Conservation (phyloP, 176 grass and related monocot species). For the Rhynchospora tenuis region DNA sequence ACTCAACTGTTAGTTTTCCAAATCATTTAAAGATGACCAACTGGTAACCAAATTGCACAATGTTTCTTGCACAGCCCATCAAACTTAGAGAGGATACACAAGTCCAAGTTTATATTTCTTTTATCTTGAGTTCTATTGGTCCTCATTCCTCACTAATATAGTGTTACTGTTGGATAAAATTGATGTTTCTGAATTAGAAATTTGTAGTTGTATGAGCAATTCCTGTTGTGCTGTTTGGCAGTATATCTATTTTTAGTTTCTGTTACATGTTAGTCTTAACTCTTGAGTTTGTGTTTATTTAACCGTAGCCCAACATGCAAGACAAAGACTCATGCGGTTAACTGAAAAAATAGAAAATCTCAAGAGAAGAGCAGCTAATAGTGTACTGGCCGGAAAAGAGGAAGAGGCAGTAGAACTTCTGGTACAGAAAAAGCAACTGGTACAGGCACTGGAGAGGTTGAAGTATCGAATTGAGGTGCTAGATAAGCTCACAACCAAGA, state of each 20-base stretch:
- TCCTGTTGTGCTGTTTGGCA: not conserved
- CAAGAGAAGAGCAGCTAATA: slow-evolving; percentile 52
- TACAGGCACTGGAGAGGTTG: slow-evolving; percentile 65
- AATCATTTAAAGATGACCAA: not conserved
- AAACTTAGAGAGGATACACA: not conserved
- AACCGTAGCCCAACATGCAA: slow-evolving; percentile 49
- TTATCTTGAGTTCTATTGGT: not conserved
- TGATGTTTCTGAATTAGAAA: not conserved
- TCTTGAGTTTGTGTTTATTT: slow-evolving; percentile 21
- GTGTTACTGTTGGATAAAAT: not conserved
- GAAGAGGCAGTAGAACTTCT: slow-evolving; percentile 68
- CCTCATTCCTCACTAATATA: not conserved
- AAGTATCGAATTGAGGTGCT: slow-evolving; percentile 70
- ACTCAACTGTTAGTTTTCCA: not conserved
- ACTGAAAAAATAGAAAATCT: slow-evolving; percentile 88
- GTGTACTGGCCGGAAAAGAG: slow-evolving; percentile 58
- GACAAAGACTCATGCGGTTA: slow-evolving; percentile 71
- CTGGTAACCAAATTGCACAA: not conserved
- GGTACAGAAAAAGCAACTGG: slow-evolving; percentile 92
- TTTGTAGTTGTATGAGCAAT: not conserved
- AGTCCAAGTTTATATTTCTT: not conserved
- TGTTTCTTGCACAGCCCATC: not conserved
- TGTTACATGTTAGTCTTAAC: not conserved
- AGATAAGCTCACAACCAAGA: slow-evolving; percentile 76
- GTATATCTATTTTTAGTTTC: not conserved